A percentile compares a stretch with the other conserved stretches of the same genome.
Conservation (phyloP, 2,329 filamentous ascomycete species). For the Mollisia scopiformis region DNA sequence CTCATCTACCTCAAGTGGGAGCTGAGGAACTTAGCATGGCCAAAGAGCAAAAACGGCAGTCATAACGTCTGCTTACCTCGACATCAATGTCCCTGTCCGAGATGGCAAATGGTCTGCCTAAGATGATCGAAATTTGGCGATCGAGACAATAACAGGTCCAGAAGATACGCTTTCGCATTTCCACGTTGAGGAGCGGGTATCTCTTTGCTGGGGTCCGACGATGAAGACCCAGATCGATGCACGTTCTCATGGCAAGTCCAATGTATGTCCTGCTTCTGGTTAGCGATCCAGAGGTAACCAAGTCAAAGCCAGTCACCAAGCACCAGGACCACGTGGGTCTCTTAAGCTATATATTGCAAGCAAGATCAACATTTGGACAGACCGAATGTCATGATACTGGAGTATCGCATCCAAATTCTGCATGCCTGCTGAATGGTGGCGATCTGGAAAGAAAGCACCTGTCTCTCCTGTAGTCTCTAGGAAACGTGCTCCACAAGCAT, state of each 20-base stretch:
- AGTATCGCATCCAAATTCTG: conserved; percentile 40
- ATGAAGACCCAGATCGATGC: conserved; percentile 6
- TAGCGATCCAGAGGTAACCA: not conserved
- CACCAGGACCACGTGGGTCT: conserved; percentile 39
- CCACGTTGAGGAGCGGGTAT: not conserved
- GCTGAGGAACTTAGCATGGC: conserved; percentile 12
- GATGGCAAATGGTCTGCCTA: conserved; percentile 41
- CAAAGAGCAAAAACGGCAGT: no score
- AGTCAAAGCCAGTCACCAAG: conserved; percentile 29
- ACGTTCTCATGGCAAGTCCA: conserved; percentile 12
- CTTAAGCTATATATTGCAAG: conserved; percentile 40
- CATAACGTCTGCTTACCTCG: conserved; percentile 27
- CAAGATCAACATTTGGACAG: conserved; percentile 38
- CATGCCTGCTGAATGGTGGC: conserved; percentile 35
- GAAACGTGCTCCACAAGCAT: conserved; percentile 37
- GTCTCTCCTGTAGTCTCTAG: conserved; percentile 36
- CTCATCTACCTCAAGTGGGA: conserved; percentile 29
- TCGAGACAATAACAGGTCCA: no score
- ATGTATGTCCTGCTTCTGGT: conserved; percentile 7
- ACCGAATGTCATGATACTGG: conserved; percentile 38
- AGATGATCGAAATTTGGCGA: conserved; percentile 37
- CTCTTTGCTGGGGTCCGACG: not conserved
- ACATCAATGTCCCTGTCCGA: conserved; percentile 39
- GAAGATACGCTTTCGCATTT: no score
- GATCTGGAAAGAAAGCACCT: no score